Evolutionary conservation across 108 stramenopile genomes (phyloP), one percentile per base, ranked within the genome.

Genomic region (Ochromonas danica): DNA sequence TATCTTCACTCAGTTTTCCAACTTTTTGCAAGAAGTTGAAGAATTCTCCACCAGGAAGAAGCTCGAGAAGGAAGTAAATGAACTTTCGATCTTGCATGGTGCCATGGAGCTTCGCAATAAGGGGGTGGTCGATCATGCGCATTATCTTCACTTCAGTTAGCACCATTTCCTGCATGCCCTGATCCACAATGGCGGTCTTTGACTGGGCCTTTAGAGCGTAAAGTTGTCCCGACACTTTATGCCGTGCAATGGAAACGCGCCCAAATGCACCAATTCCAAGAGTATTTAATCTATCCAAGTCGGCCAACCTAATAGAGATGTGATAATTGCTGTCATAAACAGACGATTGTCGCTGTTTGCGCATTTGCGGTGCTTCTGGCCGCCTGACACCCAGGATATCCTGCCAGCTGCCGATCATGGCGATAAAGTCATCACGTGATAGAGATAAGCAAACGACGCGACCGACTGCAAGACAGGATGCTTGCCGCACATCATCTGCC

Each of bases 161-260:
- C 27, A 75, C 72, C 17, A 33, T 67, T 10, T 88, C 88, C 84
- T 91, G 89, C 22, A 92, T 82, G 17, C 89, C 88, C 72, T 87
- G 89, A 36, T 86, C 90, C 0, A 90, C 83, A 62, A 92, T 92
- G 65, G 79, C 77, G 70, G 81, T 71, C 88, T 92, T 92, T 14
- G 89, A 79, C 75, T 91, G 91, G 42, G 82, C 88, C 79, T 92
- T 92, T 81, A 92, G 91, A 3, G 91, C 91, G 85, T 89, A 92
- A 0, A 88, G 85, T 72, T 79, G 33, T 28, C 83, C 78, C 1
- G 71, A 81, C 0, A 63, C 81, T 83, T 88, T 91, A 83, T 88
- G 86, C 62, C 87, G 82, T 61, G 88, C 89, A 70, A 91, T 87
- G 80, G 87, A 89, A 61, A 92, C 91, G 71, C 86, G 86, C 42